phyloP scores from a whole-genome alignment of 2,329 filamentous ascomycete species.

The Fusarium siculi region DNA sequence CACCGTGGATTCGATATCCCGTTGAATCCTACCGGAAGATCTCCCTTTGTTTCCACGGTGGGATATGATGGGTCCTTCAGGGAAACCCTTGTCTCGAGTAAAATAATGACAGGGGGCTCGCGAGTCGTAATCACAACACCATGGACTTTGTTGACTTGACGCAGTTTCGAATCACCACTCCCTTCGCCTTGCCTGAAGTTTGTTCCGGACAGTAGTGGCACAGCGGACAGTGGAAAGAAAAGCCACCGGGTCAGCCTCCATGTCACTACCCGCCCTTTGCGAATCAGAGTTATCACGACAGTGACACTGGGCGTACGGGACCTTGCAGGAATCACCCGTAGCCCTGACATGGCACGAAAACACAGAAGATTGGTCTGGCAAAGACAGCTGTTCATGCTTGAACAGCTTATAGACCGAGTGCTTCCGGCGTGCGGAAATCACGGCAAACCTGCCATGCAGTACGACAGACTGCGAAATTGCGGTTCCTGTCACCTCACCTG shows the following conservation, averaged over 20 bases:
- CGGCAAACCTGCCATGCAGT: slow-evolving; percentile 11
- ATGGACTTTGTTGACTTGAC: slow-evolving; percentile 21
- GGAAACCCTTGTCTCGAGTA: slow-evolving; percentile 17
- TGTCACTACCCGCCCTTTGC: slow-evolving; percentile 36
- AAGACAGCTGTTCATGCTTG: background rate
- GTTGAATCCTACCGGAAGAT: slow-evolving; percentile 35
- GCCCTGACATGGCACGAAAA: slow-evolving; percentile 21
- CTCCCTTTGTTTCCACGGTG: slow-evolving; percentile 27
- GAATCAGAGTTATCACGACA: slow-evolving; percentile 14
- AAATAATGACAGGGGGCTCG: slow-evolving; percentile 16
- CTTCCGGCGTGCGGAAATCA: slow-evolving; percentile 13
- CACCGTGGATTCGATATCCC: slow-evolving; percentile 15
- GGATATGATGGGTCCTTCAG: slow-evolving; percentile 7
- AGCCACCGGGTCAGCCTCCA: slow-evolving; percentile 22
- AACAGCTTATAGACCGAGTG: background rate
- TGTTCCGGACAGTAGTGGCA: slow-evolving; percentile 6
- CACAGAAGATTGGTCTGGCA: background rate
- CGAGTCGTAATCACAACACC: slow-evolving; percentile 34
- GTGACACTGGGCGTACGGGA: slow-evolving; percentile 25
- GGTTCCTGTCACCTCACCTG: background rate
- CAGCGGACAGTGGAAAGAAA: background rate
- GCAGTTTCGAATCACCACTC: slow-evolving; percentile 34
- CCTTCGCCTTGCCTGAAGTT: slow-evolving; percentile 21
- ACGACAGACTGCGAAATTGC: slow-evolving; percentile 15
- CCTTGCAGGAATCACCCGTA: slow-evolving; percentile 28